Percentiles rank a stretch among this genome's conserved stretches.
Conservation (phyloP, 2,329 filamentous ascomycete genomes). For the Bipolaris cookei region DNA sequence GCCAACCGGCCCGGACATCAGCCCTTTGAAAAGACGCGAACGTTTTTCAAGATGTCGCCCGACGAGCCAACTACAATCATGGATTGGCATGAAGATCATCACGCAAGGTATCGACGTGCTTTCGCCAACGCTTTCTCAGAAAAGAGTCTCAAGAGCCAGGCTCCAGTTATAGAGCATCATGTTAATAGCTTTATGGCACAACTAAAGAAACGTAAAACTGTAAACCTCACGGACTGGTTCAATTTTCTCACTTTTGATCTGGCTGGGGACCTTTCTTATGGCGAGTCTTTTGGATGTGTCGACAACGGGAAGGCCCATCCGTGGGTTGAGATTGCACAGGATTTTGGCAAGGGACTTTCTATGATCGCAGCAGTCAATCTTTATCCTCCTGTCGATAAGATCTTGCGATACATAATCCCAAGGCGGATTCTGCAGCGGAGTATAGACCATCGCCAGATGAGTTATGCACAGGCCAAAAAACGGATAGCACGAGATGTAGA, state of each 20-base stretch:
- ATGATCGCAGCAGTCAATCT: conserved; percentile 38
- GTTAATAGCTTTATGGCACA: conserved; percentile 30
- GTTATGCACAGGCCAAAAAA: conserved; percentile 29
- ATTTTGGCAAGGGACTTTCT: conserved; percentile 37
- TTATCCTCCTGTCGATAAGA: conserved; percentile 34
- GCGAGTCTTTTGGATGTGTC: conserved; percentile 54
- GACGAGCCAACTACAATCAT: conserved; percentile 37
- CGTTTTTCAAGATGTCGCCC: conserved; percentile 32
- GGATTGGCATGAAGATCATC: conserved; percentile 30
- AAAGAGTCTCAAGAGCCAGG: conserved; percentile 33
- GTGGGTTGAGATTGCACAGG: conserved; percentile 46
- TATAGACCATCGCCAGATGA: conserved; percentile 33
- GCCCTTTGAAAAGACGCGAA: conserved; percentile 31
- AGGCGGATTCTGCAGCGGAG: conserved; percentile 31
- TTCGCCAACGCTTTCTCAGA: conserved; percentile 41
- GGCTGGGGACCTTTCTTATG: conserved; percentile 59
- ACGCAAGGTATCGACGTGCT: conserved; percentile 31
- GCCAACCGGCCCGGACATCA: conserved; percentile 30
- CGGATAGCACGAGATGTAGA: conserved; percentile 27
- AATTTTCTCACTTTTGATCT: conserved; percentile 36
- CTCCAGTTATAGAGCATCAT: conserved; percentile 34
- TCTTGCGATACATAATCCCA: conserved; percentile 34
- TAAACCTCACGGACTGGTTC: conserved; percentile 29
- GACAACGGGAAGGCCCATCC: conserved; percentile 45
- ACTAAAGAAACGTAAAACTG: conserved; percentile 22